These are phyloP conservation scores for Clitopilus hobsonii DNA, from an alignment of 768 basidiomycete genomes.

Conservation along the genomic window DNA sequence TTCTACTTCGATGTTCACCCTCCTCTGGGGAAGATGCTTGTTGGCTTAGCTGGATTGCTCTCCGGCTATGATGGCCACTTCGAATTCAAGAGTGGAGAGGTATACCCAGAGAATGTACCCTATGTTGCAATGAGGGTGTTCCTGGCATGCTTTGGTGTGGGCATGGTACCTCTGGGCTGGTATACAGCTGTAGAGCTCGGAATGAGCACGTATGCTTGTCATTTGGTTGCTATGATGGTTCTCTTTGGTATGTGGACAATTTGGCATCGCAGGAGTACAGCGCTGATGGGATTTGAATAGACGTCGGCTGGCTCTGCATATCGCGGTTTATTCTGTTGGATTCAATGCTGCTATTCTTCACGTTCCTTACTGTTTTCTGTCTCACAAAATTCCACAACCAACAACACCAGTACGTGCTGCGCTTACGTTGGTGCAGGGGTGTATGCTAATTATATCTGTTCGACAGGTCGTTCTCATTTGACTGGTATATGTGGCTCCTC, in stretches of 20 bases:
- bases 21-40: constrained; percentile 98
- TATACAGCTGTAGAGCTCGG: constrained; percentile 93
- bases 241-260: constrained; percentile 62
- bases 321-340: constrained; percentile 97
- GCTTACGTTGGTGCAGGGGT: background rate
- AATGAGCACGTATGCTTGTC: constrained; percentile 85
- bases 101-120: constrained; percentile 81
- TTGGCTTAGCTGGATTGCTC: constrained; percentile 87
- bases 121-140: constrained; percentile 95
- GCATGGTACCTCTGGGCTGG: constrained; percentile 95
- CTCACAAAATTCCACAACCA: constrained; percentile 97
- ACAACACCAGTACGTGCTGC: constrained; percentile 73
- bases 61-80: constrained; percentile 89
- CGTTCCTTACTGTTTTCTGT: constrained; percentile 93
- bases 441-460: constrained; percentile 1
- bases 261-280: background rate
- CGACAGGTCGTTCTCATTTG: constrained; percentile 81
- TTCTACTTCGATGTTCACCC: constrained; percentile 99
- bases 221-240: constrained; percentile 92
- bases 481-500: constrained; percentile 98
- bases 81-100: constrained; percentile 90
- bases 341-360: constrained; percentile 99
- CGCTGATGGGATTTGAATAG: constrained; percentile 32
- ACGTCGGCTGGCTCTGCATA: constrained; percentile 95
- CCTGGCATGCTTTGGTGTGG: constrained; percentile 91